phyloP scores from a whole-genome alignment of 345 rosid species.

The Gossypium mustelinum region DNA sequence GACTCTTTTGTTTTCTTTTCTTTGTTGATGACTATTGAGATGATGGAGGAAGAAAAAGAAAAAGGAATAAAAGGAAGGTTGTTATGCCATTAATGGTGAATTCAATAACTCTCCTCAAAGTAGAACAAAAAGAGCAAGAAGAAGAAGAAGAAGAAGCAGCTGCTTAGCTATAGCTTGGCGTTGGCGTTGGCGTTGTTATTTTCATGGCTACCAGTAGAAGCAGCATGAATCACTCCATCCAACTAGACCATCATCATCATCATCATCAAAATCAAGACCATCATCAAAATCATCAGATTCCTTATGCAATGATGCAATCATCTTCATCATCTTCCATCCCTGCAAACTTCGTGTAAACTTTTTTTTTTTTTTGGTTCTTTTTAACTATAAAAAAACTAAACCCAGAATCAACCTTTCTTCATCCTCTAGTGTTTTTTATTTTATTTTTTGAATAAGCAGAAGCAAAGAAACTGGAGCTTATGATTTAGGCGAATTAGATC shows the following conservation, averaged over 20 bases:
- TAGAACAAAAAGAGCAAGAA: not conserved
- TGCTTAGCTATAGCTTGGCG: not conserved
- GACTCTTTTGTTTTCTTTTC: conserved; percentile 22
- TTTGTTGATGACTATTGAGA: not conserved
- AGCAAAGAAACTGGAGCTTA: conserved; percentile 45
- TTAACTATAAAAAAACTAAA: not conserved
- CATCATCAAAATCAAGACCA: conserved; percentile 31
- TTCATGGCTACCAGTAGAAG: conserved; percentile 46
- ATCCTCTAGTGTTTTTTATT: not conserved
- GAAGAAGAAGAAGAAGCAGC: not conserved
- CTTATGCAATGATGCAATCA: conserved; percentile 49
- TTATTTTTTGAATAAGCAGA: conserved; percentile 19
- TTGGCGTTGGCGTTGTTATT: conserved; percentile 11
- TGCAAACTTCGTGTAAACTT: conserved; percentile 65
- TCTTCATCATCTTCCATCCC: conserved; percentile 43
- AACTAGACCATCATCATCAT: conserved; percentile 35
- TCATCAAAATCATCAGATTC: conserved; percentile 29
- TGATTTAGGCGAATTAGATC: conserved; percentile 91
- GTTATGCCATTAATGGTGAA: conserved; percentile 40
- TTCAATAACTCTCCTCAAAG: conserved; percentile 20
- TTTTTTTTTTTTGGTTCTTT: not conserved
- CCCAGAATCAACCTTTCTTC: not conserved
- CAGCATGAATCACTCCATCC: conserved; percentile 28
- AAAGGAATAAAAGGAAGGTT: conserved; percentile 26
- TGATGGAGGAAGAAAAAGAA: conserved; percentile 24